These are phyloP conservation scores for Isatis tinctoria DNA, from an alignment of 345 rosid genomes.

Conservation along the genomic window DNA sequence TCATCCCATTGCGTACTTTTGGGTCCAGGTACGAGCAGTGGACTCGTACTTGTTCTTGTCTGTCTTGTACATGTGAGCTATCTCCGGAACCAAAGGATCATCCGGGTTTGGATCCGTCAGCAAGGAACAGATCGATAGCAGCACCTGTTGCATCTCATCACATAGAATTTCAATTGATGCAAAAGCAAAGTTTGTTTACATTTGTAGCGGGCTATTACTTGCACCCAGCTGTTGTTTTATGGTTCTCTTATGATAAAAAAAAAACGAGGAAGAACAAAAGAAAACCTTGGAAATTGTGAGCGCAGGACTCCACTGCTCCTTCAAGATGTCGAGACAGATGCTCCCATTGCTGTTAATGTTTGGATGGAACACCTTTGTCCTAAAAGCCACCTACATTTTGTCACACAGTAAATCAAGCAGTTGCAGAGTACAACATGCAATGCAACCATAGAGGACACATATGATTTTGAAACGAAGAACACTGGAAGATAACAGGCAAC, in stretches of 20 bases:
- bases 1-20: constrained; percentile 97
- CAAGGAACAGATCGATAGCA: constrained; percentile 91
- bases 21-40: constrained; percentile 98
- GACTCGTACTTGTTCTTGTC: constrained; percentile 93
- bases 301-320: constrained; percentile 99
- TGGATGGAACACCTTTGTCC: constrained; percentile 94
- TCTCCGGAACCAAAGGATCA: constrained; percentile 95
- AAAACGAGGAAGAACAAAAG: background rate
- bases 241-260: background rate
- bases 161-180: background rate
- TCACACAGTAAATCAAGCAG: background rate
- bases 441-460: background rate
- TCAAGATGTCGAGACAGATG: constrained; percentile 95
- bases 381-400: constrained; percentile 73
- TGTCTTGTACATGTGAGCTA: constrained; percentile 97
- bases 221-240: background rate
- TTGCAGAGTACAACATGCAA: background rate
- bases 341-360: constrained; percentile 95
- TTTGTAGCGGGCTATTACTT: background rate
- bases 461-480: too few relatives aligned
- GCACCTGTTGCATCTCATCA: constrained; percentile 45
- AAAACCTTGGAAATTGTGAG: constrained; percentile 88
- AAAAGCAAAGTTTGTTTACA: background rate
- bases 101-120: constrained; percentile 97
- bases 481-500: background rate